A percentile compares a stretch with the other conserved stretches of the same genome.
Conservation (phyloP, 768 basidiomycete genomes). For the Calocybe indica region DNA sequence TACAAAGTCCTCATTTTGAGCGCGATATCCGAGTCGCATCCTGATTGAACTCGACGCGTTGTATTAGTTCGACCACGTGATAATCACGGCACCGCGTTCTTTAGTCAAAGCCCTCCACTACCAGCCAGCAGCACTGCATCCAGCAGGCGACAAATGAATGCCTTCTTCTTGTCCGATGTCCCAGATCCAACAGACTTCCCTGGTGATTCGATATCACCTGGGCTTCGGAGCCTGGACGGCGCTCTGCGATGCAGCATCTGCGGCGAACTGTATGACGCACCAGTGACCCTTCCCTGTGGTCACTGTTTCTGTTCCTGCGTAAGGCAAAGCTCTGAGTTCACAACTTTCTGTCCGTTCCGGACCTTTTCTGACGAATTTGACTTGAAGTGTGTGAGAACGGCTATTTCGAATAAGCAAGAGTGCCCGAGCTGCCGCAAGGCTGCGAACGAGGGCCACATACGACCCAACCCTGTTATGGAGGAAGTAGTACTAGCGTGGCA, state of each 20-base stretch:
- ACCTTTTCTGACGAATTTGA: constrained; percentile 1
- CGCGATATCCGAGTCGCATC: too few species aligned
- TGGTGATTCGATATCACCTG: constrained; percentile 31
- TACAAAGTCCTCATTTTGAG: too few species aligned
- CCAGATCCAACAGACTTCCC: constrained; percentile 73
- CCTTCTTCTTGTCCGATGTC: constrained; percentile 27
- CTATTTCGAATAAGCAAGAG: constrained; percentile 51
- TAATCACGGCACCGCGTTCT: too few species aligned
- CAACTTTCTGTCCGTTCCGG: constrained; percentile 1
- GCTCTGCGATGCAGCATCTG: constrained; percentile 74
- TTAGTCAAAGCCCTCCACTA: too few species aligned
- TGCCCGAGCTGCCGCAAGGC: constrained; percentile 68
- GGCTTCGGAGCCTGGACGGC: constrained; percentile 57
- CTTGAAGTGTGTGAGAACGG: constrained; percentile 62
- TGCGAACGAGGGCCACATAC: constrained; percentile 54
- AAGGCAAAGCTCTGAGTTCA: constrained; percentile 12
- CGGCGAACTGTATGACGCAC: constrained; percentile 64
- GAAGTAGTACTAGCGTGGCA: constrained; percentile 70
- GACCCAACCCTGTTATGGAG: constrained; percentile 67
- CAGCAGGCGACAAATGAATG: constrained; percentile 2
- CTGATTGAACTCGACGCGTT: too few species aligned
- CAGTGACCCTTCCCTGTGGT: constrained; percentile 69
- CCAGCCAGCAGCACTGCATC: too few species aligned
- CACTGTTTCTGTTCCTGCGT: constrained; percentile 82
- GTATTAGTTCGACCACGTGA: too few species aligned